These are phyloP conservation scores for Termitomyces titanicus DNA, from an alignment of 768 basidiomycete genomes.

Conservation along the genomic window DNA sequence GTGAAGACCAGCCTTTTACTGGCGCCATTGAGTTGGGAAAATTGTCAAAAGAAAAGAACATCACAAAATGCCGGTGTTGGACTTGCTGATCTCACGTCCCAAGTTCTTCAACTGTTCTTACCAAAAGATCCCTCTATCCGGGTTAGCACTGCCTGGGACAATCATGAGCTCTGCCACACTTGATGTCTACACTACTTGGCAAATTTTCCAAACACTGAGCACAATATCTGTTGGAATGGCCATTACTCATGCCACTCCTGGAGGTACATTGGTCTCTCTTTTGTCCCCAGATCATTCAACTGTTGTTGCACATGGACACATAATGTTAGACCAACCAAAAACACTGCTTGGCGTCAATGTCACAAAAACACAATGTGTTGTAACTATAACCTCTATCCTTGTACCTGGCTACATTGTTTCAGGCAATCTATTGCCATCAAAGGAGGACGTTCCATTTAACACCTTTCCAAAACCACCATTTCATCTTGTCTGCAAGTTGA, in stretches of 20 bases:
- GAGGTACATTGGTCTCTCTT: not conserved
- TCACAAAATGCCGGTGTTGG: not conserved
- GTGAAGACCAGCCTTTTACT: not conserved
- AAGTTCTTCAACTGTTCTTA: not conserved
- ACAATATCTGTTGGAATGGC: not conserved
- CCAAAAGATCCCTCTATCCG: too few species aligned
- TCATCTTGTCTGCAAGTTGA: too few species aligned
- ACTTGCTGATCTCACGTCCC: too few species aligned
- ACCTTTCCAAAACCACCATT: not conserved
- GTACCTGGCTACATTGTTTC: not conserved
- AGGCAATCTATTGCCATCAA: not conserved
- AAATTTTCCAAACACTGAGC: not conserved
- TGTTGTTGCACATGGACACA: not conserved
- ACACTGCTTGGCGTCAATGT: not conserved
- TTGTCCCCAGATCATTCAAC: not conserved
- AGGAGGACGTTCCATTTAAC: not conserved
- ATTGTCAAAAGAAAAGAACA: not conserved
- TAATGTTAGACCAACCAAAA: not conserved
- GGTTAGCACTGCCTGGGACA: too few species aligned
- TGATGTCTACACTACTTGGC: not conserved
- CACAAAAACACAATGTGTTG: not conserved
- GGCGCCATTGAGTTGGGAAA: too few species aligned
- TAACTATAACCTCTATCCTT: not conserved
- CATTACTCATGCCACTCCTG: not conserved
- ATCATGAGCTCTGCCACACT: not conserved